Percentiles rank a stretch among this genome's conserved stretches.
Evolutionary conservation across 768 basidiomycete species (phyloP).

Genomic region (Collybia sp.): DNA sequence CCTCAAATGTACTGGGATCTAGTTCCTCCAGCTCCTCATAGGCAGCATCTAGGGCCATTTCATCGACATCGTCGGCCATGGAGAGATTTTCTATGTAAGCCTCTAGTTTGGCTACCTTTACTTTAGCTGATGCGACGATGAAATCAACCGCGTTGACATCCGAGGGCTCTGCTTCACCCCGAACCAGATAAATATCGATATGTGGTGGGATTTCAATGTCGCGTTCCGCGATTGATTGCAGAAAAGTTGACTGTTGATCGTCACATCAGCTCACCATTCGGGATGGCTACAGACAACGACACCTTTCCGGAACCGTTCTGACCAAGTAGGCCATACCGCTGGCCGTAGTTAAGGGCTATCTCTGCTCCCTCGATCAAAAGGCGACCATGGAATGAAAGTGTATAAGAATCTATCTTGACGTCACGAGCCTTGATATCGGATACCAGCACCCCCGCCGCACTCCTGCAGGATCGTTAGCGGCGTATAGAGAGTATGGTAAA

Average conservation of each 20-base stretch:
- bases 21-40: slow-evolving; percentile 98
- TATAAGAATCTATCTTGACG: slow-evolving; percentile 95
- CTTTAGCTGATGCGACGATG: slow-evolving; percentile 88
- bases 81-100: slow-evolving; percentile 92
- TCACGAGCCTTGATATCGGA: slow-evolving; percentile 92
- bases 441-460: slow-evolving; percentile 87
- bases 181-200: slow-evolving; percentile 96
- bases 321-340: slow-evolving; percentile 91
- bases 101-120: slow-evolving; percentile 92
- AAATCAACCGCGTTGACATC: slow-evolving; percentile 96
- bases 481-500: not conserved
- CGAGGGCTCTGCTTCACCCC: slow-evolving; percentile 93
- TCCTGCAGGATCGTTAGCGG: slow-evolving; percentile 52
- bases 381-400: slow-evolving; percentile 95
- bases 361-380: slow-evolving; percentile 65
- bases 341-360: slow-evolving; percentile 74
- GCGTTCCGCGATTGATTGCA: slow-evolving; percentile 92
- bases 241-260: slow-evolving; percentile 79
- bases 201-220: slow-evolving; percentile 93
- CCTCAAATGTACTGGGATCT: slow-evolving; percentile 93
- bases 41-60: slow-evolving; percentile 77
- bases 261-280: slow-evolving; percentile 1
- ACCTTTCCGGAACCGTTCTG: slow-evolving; percentile 99
- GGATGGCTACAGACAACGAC: slow-evolving; percentile 8
- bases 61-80: slow-evolving; percentile 85